phyloP scores from a whole-genome alignment of 2,329 filamentous ascomycete genomes.

The Xylaria sp. region DNA sequence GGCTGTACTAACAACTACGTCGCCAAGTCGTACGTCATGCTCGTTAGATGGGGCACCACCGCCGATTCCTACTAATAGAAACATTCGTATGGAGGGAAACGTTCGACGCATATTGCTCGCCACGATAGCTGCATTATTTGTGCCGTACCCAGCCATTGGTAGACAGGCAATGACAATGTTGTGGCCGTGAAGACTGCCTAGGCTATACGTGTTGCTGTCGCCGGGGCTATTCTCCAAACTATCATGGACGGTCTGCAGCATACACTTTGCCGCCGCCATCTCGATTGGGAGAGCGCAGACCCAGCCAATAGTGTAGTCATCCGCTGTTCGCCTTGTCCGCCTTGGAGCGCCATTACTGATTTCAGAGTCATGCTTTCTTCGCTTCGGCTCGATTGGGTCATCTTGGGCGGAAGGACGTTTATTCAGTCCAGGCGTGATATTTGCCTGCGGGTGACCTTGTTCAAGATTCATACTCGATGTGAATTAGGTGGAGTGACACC shows the following conservation, averaged over 20 bases:
- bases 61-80: constrained; percentile 39
- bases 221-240: constrained; percentile 6
- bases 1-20: constrained; percentile 33
- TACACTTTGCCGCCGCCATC: constrained; percentile 37
- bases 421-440: not conserved
- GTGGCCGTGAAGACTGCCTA: constrained; percentile 29
- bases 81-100: constrained; percentile 31
- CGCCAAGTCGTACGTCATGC: constrained; percentile 38
- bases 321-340: not conserved
- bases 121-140: constrained; percentile 29
- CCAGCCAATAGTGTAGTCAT: constrained; percentile 43
- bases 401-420: constrained; percentile 9
- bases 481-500: not conserved
- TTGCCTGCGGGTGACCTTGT: not conserved
- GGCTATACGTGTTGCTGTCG: constrained; percentile 34
- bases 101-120: constrained; percentile 29
- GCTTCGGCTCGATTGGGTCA: constrained; percentile 3
- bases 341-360: not conserved
- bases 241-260: constrained; percentile 40
- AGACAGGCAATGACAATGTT: constrained; percentile 32
- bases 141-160: constrained; percentile 28
- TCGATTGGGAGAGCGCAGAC: constrained; percentile 43
- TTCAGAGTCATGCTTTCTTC: constrained; percentile 4
- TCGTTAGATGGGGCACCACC: constrained; percentile 33
- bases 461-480: not conserved